Percentiles rank a stretch among this genome's conserved stretches.
Conservation (phyloP, 1,284 basidiomycete species). For the Schizopora paradoxa region DNA sequence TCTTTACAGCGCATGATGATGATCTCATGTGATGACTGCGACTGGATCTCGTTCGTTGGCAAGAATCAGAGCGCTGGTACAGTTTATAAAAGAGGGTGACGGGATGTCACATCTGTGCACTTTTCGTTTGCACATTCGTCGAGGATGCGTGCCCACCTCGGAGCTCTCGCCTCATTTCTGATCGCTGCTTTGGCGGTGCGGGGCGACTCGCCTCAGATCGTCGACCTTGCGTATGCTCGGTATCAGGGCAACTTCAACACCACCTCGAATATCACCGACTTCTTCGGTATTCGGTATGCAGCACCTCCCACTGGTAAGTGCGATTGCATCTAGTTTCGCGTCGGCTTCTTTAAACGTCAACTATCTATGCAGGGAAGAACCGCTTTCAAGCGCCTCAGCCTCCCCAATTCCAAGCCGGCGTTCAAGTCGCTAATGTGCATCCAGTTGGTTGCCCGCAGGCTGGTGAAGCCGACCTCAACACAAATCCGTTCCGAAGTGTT, state of each 20-base stretch:
- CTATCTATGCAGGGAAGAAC: conserved; percentile 12
- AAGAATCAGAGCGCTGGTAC: too few species aligned
- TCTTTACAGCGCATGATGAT: too few species aligned
- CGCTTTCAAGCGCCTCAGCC: conserved; percentile 29
- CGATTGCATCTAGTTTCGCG: too few species aligned
- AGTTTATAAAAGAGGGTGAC: too few species aligned
- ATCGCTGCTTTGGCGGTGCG: too few species aligned
- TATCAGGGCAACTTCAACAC: conserved; percentile 32
- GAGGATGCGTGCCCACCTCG: too few species aligned
- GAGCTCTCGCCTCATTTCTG: too few species aligned
- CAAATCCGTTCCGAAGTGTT: conserved; percentile 8
- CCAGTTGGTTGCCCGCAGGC: conserved; percentile 7
- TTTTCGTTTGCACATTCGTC: too few species aligned
- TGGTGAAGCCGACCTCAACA: conserved; percentile 2
- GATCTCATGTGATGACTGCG: too few species aligned
- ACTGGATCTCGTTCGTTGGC: too few species aligned
- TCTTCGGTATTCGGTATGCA: conserved; percentile 39
- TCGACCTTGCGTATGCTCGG: conserved; percentile 37
- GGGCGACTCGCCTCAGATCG: conserved; percentile 19
- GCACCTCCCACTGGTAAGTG: conserved; percentile 33
- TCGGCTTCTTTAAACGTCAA: too few species aligned
- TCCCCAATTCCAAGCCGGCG: conserved; percentile 23
- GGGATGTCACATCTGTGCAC: too few species aligned
- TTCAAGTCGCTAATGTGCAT: conserved; percentile 10
- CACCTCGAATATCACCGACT: conserved; percentile 31